Conservation (phyloP, 495 filamentous ascomycete species). For the Penicillium waksmanii region DNA sequence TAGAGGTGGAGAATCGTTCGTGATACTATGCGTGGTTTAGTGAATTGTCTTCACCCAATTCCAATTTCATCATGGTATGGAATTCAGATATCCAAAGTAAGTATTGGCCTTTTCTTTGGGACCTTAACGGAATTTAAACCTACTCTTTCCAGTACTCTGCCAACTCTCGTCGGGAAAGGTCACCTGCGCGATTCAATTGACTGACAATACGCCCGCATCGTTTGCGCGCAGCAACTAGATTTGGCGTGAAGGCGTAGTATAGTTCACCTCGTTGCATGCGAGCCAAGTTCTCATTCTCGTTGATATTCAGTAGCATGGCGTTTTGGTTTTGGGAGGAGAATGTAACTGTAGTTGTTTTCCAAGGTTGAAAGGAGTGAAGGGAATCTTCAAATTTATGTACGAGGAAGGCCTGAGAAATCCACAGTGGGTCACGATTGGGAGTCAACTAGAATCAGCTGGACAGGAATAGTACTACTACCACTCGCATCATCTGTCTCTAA, state of each 20-base stretch:
- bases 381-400: not conserved
- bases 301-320: not conserved
- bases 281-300: not conserved
- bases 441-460: too few relatives aligned
- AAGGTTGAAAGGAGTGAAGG: too few relatives aligned
- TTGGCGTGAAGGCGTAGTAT: slow-evolving; percentile 57
- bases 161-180: slow-evolving; percentile 57
- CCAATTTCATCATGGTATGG: too few relatives aligned
- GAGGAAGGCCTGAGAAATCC: not conserved
- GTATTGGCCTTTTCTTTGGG: not conserved
- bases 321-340: not conserved
- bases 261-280: slow-evolving; percentile 46
- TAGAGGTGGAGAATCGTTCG: slow-evolving; percentile 62
- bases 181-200: slow-evolving; percentile 64
- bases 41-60: too few relatives aligned
- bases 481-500: too few relatives aligned
- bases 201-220: slow-evolving; percentile 62
- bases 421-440: too few relatives aligned
- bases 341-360: too few relatives aligned
- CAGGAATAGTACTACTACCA: too few relatives aligned
- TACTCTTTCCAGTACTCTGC: slow-evolving; percentile 76
- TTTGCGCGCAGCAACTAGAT: slow-evolving; percentile 58
- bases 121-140: slow-evolving; percentile 27
- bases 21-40: slow-evolving; percentile 46
- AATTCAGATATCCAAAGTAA: too few relatives aligned